These are phyloP conservation scores for Rutstroemia sp. DNA, from an alignment of 2,329 filamentous ascomycete genomes.

Conservation along the genomic window DNA sequence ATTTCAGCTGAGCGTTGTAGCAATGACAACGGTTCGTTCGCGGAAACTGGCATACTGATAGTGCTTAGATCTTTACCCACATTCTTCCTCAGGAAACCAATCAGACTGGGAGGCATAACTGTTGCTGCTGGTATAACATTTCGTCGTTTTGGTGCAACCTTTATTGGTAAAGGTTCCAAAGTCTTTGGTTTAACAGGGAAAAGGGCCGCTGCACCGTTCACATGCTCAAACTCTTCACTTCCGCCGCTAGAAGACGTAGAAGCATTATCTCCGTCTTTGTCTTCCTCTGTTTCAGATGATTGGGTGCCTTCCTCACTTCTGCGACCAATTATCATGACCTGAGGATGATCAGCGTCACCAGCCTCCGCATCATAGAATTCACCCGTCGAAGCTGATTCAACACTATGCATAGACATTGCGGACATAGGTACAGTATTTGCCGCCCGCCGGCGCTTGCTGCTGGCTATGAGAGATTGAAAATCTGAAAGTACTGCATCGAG, in stretches of 20 bases:
- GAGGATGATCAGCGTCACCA: conserved; percentile 49
- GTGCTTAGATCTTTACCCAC: conserved; percentile 96
- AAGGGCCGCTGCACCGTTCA: conserved; percentile 57
- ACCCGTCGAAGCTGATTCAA: conserved; percentile 74
- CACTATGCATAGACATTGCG: conserved; percentile 48
- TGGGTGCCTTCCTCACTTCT: conserved; percentile 57
- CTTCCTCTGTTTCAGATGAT: conserved; percentile 47
- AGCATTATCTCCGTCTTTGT: conserved; percentile 41
- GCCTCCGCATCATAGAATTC: conserved; percentile 94
- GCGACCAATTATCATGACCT: conserved; percentile 68
- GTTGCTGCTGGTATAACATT: conserved; percentile 65
- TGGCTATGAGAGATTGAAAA: conserved; percentile 68
- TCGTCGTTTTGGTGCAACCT: conserved; percentile 57
- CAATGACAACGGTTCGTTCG: conserved; percentile 86
- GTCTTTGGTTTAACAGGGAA: conserved; percentile 73
- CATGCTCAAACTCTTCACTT: conserved; percentile 38
- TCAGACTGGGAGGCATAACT: conserved; percentile 78
- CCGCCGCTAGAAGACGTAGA: conserved; percentile 54
- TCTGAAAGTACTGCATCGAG: conserved; percentile 77
- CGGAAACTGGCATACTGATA: conserved; percentile 94
- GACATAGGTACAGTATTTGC: conserved; percentile 40
- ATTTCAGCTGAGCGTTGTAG: conserved; percentile 86
- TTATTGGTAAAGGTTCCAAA: conserved; percentile 69
- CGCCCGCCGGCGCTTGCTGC: conserved; percentile 70
- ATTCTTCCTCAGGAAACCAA: conserved; percentile 92